Percentiles rank a stretch among this genome's conserved stretches.
Conservation (phyloP, 2,329 filamentous ascomycete genomes). For the Talaromyces amestolkiae region DNA sequence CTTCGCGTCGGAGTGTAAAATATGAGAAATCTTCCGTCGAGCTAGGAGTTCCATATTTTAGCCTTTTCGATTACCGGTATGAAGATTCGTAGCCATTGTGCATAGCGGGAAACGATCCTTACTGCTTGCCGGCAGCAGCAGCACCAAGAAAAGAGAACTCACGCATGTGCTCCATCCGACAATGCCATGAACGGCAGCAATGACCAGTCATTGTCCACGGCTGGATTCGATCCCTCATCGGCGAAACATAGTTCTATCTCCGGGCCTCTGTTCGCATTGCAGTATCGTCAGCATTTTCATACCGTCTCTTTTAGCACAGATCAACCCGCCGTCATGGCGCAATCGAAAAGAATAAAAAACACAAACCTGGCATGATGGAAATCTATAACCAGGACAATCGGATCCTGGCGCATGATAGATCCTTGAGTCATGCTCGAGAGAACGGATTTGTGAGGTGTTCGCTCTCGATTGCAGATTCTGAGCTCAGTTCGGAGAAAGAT, state of each 20-base stretch:
- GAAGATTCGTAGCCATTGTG: too few species aligned
- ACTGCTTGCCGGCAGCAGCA: neutral
- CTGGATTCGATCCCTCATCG: conserved; percentile 72
- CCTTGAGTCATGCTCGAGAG: conserved; percentile 28
- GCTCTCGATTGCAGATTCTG: conserved; percentile 17
- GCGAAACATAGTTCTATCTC: conserved; percentile 94
- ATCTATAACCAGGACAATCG: conserved; percentile 75
- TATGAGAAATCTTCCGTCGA: conserved; percentile 96
- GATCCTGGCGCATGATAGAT: conserved; percentile 52
- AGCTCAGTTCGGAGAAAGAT: neutral
- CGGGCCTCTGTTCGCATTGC: conserved; percentile 60
- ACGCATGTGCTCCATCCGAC: conserved; percentile 93
- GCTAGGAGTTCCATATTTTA: conserved; percentile 44
- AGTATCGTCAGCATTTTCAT: neutral
- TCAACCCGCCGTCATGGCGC: neutral
- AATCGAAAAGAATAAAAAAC: neutral
- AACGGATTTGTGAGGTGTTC: neutral
- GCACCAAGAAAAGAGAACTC: conserved; percentile 37
- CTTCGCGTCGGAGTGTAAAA: conserved; percentile 75
- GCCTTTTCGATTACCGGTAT: too few species aligned
- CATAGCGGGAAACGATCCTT: neutral
- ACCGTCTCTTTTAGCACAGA: neutral
- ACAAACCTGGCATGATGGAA: conserved; percentile 70
- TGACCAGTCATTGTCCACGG: conserved; percentile 81
- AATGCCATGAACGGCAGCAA: conserved; percentile 94